Base-by-base conservation (phyloP, 2,329 filamentous ascomycete species). In the Cyphellophora europaea region DNA sequence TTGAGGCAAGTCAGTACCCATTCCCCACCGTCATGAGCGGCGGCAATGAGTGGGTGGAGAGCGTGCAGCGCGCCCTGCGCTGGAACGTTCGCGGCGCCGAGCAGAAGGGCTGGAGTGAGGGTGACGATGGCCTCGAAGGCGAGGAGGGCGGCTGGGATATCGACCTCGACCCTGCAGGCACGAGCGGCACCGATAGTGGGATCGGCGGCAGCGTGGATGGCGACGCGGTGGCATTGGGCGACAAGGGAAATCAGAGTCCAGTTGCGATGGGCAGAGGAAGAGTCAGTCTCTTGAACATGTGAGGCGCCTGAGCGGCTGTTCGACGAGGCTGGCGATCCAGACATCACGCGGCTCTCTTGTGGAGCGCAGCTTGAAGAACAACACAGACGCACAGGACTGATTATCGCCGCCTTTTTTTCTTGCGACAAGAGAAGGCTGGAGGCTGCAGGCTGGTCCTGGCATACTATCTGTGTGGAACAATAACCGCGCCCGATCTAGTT, bases 11-110 rank as follows among this genome's bases (percentile, higher is more conserved):
- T 18, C 87, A 93, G 56, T 98, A 95, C 53, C 91, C 91, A 1
- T 96, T 98, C 65, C 91, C 91, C 3, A 96, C 91, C 1, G 89
- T 98, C 28, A 85, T 93, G 38, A 82, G 86, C 45, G 85, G 82
- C 44, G 80, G 80, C 42, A 83, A 81, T 1, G 91, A 98, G 58
- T 98, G 91, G 91, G 95, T 98, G 55, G 84, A 95, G 58, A 93
- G 85, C 52, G 86, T 98, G 32, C 86, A 84, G 35, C 77, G 89
- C 41, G 94, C 89, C 3, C 69, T 98, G 40, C 74, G 88, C 43
- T 98, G 91, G 91, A 98, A 98, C 62, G 89, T 83, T 16, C 74
- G 91, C 30, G 88, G 87, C 4, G 88, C 89, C 4, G 80, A 81
- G 36, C 91, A 98, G 60, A 96, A 95, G 59, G 84, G 77, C 3